A percentile compares a stretch with the other conserved stretches of the same genome.
phyloP scores from a whole-genome alignment of 2,329 filamentous ascomycete species.

The Westerdykella sp. region DNA sequence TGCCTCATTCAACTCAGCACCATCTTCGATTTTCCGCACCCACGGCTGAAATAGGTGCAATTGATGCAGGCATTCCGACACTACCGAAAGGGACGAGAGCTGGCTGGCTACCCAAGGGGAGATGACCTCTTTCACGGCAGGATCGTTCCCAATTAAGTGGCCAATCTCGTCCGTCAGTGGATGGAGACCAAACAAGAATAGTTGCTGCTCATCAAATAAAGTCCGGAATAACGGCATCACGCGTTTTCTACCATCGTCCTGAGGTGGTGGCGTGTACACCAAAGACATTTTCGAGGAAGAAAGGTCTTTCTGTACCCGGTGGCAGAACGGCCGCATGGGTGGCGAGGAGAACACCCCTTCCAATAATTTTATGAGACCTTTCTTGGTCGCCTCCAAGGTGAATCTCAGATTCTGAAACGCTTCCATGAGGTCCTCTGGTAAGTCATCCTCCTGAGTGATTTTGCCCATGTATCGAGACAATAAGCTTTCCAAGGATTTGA shows the following conservation, averaged over 20 bases:
- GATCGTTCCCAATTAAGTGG: constrained; percentile 38
- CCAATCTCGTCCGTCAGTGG: constrained; percentile 46
- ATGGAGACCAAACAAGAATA: constrained; percentile 21
- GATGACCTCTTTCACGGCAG: constrained; percentile 33
- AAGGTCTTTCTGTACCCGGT: constrained; percentile 6
- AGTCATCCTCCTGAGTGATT: constrained; percentile 4
- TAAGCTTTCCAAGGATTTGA: constrained; percentile 6
- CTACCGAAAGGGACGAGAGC: constrained; percentile 45
- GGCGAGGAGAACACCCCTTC: constrained; percentile 7
- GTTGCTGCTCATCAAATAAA: constrained; percentile 1
- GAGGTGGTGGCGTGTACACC: constrained; percentile 3
- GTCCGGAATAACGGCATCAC: constrained; percentile 8
- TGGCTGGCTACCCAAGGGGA: constrained; percentile 33
- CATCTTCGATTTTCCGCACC: constrained; percentile 37
- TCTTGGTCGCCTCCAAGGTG: constrained; percentile 5
- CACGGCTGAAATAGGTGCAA: constrained; percentile 46
- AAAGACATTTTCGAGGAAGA: constrained; percentile 6
- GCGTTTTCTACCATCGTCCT: constrained; percentile 4
- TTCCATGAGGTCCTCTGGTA: constrained; percentile 9
- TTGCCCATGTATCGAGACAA: constrained; percentile 2
- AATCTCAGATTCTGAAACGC: constrained; percentile 11
- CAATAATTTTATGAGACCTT: constrained; percentile 5
- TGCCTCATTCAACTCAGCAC: constrained; percentile 4
- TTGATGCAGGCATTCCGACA: constrained; percentile 42
- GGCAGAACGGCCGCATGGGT: constrained; percentile 8